Evolutionary conservation across 2,329 filamentous ascomycete species (phyloP).

Genomic region (Cadophora luteo-olivacea): DNA sequence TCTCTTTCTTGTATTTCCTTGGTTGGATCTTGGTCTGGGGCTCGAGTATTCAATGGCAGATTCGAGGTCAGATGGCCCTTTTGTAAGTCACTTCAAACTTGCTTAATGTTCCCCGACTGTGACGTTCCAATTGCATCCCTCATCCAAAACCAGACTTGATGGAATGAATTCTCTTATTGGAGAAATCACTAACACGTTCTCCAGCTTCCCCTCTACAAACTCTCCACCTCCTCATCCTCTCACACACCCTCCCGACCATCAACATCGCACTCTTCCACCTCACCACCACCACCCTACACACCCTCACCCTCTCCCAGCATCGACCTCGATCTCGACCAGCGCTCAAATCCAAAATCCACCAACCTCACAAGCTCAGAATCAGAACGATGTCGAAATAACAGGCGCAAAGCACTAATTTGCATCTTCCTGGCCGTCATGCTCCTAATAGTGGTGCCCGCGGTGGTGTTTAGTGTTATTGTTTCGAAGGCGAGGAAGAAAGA

Average conservation of each 20-base stretch:
- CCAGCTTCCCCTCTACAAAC: slow-evolving; percentile 7
- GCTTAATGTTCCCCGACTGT: neutral
- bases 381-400: slow-evolving; percentile 5
- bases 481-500: neutral
- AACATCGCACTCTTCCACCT: neutral
- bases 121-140: neutral
- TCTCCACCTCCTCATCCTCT: neutral
- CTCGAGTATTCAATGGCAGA: neutral
- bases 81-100: neutral
- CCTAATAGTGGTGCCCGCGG: neutral
- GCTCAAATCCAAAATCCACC: neutral
- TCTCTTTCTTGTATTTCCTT: neutral
- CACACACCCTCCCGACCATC: neutral
- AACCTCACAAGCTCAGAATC: neutral
- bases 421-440: slow-evolving; percentile 12
- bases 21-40: neutral
- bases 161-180: no score
- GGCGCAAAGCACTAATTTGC: slow-evolving; percentile 2
- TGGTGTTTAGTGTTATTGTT: slow-evolving; percentile 5
- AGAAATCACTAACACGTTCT: neutral
- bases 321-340: neutral
- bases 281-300: neutral
- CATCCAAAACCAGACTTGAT: no score
- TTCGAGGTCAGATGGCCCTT: neutral
- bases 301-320: slow-evolving; percentile 7